These are phyloP conservation scores for Besnoitia besnoiti DNA, from an alignment of 169 alveolate species.

Conservation along the genomic window DNA sequence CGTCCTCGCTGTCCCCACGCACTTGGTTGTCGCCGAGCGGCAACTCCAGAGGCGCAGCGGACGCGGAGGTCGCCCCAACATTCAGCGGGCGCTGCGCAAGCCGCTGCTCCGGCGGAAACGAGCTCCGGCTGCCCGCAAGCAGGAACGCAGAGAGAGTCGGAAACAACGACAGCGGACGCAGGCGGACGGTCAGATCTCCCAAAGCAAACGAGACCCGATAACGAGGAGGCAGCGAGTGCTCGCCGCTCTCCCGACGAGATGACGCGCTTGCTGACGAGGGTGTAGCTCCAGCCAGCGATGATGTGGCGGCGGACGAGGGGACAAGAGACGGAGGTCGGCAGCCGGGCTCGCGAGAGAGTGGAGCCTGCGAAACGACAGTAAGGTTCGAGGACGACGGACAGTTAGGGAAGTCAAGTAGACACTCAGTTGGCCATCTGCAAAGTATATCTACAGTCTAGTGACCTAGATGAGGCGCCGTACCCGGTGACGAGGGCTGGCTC, in stretches of 20 bases:
- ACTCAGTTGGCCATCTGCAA: too few species aligned
- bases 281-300: not conserved
- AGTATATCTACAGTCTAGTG: too few species aligned
- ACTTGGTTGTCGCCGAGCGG: too few species aligned
- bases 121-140: not conserved
- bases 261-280: not conserved
- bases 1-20: too few species aligned
- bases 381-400: too few species aligned
- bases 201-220: not conserved
- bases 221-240: not conserved
- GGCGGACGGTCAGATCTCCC: not conserved
- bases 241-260: not conserved
- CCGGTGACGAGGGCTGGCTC: too few species aligned
- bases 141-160: not conserved
- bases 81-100: not conserved
- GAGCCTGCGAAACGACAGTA: too few species aligned
- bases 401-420: too few species aligned
- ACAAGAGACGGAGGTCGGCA: not conserved
- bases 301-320: not conserved
- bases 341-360: too few species aligned
- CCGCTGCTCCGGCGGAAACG: not conserved
- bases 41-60: too few species aligned
- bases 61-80: too few species aligned
- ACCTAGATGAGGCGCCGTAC: too few species aligned
- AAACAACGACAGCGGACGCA: not conserved